Evolutionary conservation across 345 rosid species (phyloP), one percentile per base, ranked within the genome.

Genomic region (Brassica napus): DNA sequence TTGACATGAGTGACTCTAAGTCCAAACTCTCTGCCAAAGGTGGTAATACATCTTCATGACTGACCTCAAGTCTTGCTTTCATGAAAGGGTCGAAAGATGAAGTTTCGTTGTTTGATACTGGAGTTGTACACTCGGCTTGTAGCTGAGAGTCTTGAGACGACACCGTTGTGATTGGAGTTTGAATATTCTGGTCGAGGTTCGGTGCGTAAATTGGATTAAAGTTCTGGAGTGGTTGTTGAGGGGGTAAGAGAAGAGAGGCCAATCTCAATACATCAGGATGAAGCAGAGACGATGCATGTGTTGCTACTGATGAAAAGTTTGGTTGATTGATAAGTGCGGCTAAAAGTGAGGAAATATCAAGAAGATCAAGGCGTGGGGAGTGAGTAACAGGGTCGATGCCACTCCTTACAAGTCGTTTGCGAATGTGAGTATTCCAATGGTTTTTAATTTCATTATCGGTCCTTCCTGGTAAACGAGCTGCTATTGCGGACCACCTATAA

Each of bases 371-470:
- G 18, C 97, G 89, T 0, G 97, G 92, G 6, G 96, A 79, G 68
- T 95, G 99, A 57, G 99, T 95, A 8, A 95, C 96, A 4, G 99
- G 98, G 64, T 95, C 98, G 23, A 95, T 95, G 18, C 98, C 99
- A 73, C 86, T 90, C 54, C 89, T 81, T 3, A 91, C 87, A 10
- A 95, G 96, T 85, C 96, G 86, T 78, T 91, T 95, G n/a, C 97
- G 85, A 28, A 93, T 90, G 60, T 87, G 96, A 24, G 99, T 95
- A 87, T 95, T 93, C 99, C 99, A 95, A 73, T 87, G 89, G 71
- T 95, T 95, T 85, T 95, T 95, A 71, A 95, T 91, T 82, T 95
- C 98, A 26, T 95, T 95, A 74, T 95, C 99, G 0, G 98, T 93
- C 77, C 99, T 88, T 71, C 99, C 99, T 0, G 98, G 99, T 82